Evolutionary conservation across 2,329 filamentous ascomycete species (phyloP).

Genomic region (Pseudogymnoascus sp.): DNA sequence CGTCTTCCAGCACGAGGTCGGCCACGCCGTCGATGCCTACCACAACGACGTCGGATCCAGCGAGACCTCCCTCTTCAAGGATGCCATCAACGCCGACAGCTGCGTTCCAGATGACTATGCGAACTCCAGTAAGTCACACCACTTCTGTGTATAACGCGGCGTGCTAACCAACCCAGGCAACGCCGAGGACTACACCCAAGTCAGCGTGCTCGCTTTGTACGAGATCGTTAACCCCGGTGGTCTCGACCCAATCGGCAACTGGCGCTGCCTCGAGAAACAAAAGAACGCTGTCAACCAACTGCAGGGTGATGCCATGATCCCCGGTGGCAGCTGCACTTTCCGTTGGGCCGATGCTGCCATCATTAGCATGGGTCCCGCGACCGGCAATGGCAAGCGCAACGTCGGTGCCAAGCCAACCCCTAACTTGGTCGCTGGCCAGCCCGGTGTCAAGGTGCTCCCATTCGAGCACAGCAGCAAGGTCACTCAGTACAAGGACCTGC

Average conservation of each 20-base stretch:
- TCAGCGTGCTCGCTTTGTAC: constrained; percentile 14
- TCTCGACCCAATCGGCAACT: constrained; percentile 13
- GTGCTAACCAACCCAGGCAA: constrained; percentile 6
- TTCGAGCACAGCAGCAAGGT: constrained; percentile 1
- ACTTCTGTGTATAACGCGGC: not conserved
- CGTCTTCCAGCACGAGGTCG: constrained; percentile 12
- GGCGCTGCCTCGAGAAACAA: constrained; percentile 15
- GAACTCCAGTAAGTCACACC: constrained; percentile 13
- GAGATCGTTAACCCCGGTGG: constrained; percentile 14
- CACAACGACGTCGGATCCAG: constrained; percentile 12
- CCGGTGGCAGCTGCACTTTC: constrained; percentile 12
- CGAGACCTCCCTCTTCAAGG: constrained; percentile 10
- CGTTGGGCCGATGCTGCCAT: constrained; percentile 13
- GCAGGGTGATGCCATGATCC: constrained; percentile 7
- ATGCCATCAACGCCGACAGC: constrained; percentile 13
- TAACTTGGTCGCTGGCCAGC: not conserved
- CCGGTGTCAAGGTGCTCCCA: not conserved
- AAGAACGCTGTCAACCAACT: constrained; percentile 14
- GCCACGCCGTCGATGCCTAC: constrained; percentile 15
- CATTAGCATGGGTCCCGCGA: constrained; percentile 13
- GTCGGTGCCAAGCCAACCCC: not conserved
- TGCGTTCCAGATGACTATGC: constrained; percentile 16
- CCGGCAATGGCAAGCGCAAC: not conserved
- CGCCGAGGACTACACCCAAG: constrained; percentile 16
- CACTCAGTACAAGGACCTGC: not conserved